A percentile compares a stretch with the other conserved stretches of the same genome.
These are phyloP conservation scores for Psilocybe subaeruginosa DNA, from an alignment of 768 basidiomycete species.

Conservation along the genomic window DNA sequence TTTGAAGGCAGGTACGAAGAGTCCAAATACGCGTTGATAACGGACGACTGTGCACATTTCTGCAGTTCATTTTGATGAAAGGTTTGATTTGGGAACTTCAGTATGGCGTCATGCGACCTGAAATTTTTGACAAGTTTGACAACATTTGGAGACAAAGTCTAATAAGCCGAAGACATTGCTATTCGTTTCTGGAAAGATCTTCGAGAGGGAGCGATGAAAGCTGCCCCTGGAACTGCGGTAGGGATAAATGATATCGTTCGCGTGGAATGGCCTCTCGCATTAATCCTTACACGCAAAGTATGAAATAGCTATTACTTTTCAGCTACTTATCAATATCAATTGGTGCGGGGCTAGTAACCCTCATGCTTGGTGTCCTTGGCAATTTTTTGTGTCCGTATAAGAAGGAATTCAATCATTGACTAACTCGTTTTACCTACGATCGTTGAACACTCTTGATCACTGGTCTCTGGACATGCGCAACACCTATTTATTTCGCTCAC, in stretches of 20 bases:
- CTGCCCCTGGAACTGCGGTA: conserved; percentile 30
- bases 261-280: conserved; percentile 55
- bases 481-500: neutral
- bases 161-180: conserved; percentile 55
- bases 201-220: conserved; percentile 35
- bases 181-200: conserved; percentile 64
- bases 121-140: no score
- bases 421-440: neutral
- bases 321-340: no score
- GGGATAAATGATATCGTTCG: conserved; percentile 41
- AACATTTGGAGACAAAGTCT: no score
- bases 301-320: no score
- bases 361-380: neutral
- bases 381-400: neutral
- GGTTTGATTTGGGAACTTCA: no score
- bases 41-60: no score
- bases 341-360: neutral
- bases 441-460: neutral
- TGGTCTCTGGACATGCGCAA: neutral
- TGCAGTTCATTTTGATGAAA: no score
- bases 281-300: conserved; percentile 37
- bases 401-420: neutral
- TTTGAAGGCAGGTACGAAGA: no score
- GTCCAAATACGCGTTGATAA: no score
- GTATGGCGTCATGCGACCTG: no score